Base-by-base conservation (phyloP, 306 rosid genomes). In the Corylus americana region DNA sequence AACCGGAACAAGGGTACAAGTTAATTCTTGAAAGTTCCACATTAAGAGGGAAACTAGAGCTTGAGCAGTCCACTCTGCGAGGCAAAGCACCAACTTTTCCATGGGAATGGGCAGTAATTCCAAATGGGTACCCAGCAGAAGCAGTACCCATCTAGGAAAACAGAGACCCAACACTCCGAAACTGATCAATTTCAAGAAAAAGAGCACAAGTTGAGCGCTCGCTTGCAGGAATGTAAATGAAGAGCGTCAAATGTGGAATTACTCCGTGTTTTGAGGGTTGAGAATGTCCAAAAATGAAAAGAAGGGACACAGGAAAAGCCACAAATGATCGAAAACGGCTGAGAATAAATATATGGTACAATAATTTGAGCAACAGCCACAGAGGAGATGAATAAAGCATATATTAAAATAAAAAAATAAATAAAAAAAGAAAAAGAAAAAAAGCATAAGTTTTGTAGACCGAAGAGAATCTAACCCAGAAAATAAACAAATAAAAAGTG, bases 91-190 rank as follows among this genome's bases (percentile, higher is more conserved):
- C 73, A 55, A 77, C 55, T 53, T 83, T 85, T 69, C 81, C 81
- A 20, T 76, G 82, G 48, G 78, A 85, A 83, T 79, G 90, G 44
- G 74, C 58, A 45, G 83, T 14, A 11, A 79, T 63, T 73, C 91
- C 87, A 57, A 85, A 71, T 70, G 93, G 89, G 85, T 55, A 79
- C 57, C 88, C 83, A 59, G 79, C 81, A 59, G 85, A 84, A 78
- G 83, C 88, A 77, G 85, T 45, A 47, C 79, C 93, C 97, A 94
- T 89, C 31, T 75, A 75, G 18, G 50, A 84, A 70, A 68, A 63
- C 7, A 59, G 57, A 67, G 50, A 55, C 58, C 66, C 55, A 73
- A 71, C 61, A 37, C 71, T 69, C 66, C 78, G 35, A 80, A 77
- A 42, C 45, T 51, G 27, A 66, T 11, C 55, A 58, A 79, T 73